A percentile compares a stretch with the other conserved stretches of the same genome.
phyloP scores from a whole-genome alignment of 2,329 filamentous ascomycete species.

The Colletotrichum chrysophilum region DNA sequence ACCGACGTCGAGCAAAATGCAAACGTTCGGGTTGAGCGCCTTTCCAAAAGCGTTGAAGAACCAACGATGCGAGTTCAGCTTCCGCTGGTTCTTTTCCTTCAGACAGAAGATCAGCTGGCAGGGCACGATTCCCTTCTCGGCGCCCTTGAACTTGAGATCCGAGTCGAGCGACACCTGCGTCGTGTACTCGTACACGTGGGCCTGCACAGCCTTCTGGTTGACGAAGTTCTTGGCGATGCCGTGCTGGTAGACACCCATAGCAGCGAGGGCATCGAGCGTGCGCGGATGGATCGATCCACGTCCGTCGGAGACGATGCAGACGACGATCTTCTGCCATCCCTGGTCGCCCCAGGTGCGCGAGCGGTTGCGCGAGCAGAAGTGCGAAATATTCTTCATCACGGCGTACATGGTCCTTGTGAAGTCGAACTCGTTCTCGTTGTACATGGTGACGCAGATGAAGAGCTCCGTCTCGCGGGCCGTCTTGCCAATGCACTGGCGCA shows the following conservation, averaged over 20 bases:
- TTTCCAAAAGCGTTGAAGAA: conserved; percentile 98
- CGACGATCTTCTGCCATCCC: conserved; percentile 99
- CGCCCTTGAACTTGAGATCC: conserved; percentile 97
- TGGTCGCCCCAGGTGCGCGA: conserved; percentile 96
- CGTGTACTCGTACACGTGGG: conserved; percentile 98
- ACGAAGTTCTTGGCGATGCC: conserved; percentile 98
- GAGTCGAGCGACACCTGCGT: conserved; percentile 96
- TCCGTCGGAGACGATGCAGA: conserved; percentile 94
- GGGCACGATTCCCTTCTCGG: conserved; percentile 97
- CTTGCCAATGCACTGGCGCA: conserved; percentile 87
- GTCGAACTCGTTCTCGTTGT: conserved; percentile 96
- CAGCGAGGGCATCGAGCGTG: conserved; percentile 91
- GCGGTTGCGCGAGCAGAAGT: conserved; percentile 92
- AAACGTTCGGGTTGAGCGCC: conserved; percentile 92
- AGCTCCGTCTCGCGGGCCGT: conserved; percentile 90
- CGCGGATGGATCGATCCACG: conserved; percentile 88
- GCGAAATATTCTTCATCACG: conserved; percentile 96
- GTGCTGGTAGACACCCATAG: conserved; percentile 97
- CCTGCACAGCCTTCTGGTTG: conserved; percentile 93
- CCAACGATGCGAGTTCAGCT: conserved; percentile 98
- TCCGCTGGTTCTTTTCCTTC: conserved; percentile 97
- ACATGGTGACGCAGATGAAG: conserved; percentile 98
- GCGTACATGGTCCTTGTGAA: conserved; percentile 99
- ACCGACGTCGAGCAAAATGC: conserved; percentile 94
- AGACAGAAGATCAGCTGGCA: conserved; percentile 98